These are phyloP conservation scores for Daldinia decipiens DNA, from an alignment of 495 filamentous ascomycete genomes.

Conservation along the genomic window DNA sequence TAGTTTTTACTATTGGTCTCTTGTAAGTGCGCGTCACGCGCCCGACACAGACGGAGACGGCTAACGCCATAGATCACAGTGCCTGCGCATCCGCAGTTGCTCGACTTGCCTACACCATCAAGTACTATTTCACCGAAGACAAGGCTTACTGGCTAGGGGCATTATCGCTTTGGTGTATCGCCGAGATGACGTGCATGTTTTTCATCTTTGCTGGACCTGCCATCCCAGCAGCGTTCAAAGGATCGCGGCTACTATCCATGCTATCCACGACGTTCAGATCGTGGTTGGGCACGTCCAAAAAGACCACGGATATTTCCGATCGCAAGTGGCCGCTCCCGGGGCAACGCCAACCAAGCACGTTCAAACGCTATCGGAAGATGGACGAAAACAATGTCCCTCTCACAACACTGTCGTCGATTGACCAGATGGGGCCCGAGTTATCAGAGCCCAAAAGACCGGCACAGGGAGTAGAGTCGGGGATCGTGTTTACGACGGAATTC, in stretches of 20 bases:
- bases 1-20: constrained; percentile 65
- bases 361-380: not conserved
- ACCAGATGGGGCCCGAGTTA: not conserved
- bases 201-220: constrained; percentile 34
- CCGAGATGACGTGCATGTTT: constrained; percentile 17
- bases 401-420: not conserved
- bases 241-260: not conserved
- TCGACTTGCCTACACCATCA: constrained; percentile 5
- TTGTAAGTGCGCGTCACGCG: constrained; percentile 52
- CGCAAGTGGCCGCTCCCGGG: not conserved
- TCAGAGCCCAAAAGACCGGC: not conserved
- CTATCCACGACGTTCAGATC: not conserved
- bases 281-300: not conserved
- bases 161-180: constrained; percentile 14
- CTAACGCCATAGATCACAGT: not conserved
- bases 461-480: not conserved
- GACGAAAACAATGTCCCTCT: not conserved
- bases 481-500: not conserved
- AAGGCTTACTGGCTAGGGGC: constrained; percentile 1
- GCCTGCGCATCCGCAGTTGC: constrained; percentile 7
- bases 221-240: constrained; percentile 41
- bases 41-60: not conserved
- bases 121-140: constrained; percentile 2
- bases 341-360: not conserved
- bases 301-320: not conserved